phyloP scores from a whole-genome alignment of 108 stramenopile species.

The Skeletonema marinoi region DNA sequence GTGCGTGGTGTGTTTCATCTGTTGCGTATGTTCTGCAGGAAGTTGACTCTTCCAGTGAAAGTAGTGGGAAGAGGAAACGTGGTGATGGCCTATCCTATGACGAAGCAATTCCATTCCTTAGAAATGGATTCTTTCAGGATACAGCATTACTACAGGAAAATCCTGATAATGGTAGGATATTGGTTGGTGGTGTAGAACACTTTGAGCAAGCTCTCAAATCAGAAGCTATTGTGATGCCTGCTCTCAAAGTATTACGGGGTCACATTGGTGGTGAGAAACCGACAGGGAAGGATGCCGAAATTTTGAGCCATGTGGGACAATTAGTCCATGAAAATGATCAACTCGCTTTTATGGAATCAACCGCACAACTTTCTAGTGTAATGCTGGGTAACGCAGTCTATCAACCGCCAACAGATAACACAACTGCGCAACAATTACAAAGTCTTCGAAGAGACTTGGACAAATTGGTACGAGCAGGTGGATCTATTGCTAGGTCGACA shows the following conservation, averaged over 20 bases:
- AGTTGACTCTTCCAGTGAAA: neutral
- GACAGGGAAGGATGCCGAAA: slow-evolving; percentile 1
- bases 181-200: neutral
- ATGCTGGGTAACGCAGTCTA: neutral
- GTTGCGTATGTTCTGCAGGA: neutral
- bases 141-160: neutral
- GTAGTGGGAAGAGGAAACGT: neutral
- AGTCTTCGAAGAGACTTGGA: neutral
- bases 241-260: neutral
- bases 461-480: neutral
- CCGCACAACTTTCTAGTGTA: neutral
- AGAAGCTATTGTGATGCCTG: neutral
- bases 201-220: neutral
- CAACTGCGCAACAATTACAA: slow-evolving; percentile 1
- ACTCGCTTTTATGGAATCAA: neutral
- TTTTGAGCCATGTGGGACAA: neutral
- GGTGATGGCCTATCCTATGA: neutral
- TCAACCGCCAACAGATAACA: neutral
- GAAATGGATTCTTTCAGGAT: slow-evolving; percentile 9
- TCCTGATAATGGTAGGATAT: slow-evolving; percentile 4
- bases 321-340: neutral
- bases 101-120: neutral
- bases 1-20: neutral
- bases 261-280: neutral
- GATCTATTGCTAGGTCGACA: slow-evolving; percentile 5